Base-by-base conservation (phyloP, 805 yeast genomes). In the Starmerella scarabaei region DNA sequence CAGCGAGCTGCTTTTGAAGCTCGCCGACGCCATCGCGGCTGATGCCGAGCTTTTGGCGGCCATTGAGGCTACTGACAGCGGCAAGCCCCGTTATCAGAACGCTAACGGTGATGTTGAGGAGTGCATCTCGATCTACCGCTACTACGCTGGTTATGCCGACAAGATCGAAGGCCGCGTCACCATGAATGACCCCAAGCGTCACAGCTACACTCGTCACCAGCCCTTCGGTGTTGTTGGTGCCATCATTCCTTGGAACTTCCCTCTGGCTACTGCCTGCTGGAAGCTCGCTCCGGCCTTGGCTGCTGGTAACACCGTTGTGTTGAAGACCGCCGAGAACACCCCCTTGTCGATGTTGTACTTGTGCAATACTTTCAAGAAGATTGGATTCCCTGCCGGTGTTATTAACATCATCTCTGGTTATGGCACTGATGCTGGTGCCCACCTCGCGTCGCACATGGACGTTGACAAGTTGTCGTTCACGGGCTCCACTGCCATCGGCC, bases 241-340 rank as follows among this genome's bases (percentile, higher is more conserved):
- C 63, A 81, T 86, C 57, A 85, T 86, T 51, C 95, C 96, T 53
- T 86, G 96, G 96, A 86, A 86, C 67, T 86, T 84, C 75, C 96
- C 96, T 48, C 64, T 86, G 53, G 71, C 83, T 60, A 85, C 86
- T 91, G 80, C 84, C 68, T 68, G 93, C 21, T 86, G 96, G 96
- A 86, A 86, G 64, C 67, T 86, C 46, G 94, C 86, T 43, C 95
- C 96, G 35, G 93, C 93, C 42, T 62, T 85, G 50, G 93, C 93
- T 42, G 73, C 93, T 40, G 94, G 94, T 65, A 83, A 84, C 71
- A 73, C 85, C 40, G 71, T 81, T 51, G 91, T 86, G 35, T 66
- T 86, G 64, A 86, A 86, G 68, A 72, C 93, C 31, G 93, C 96
- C 41, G 94, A 84, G 67, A 72, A 84, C 46, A 86, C 96, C 40